Conservation (phyloP, 139 green algal genomes). For the Coccomyxa sp. region DNA sequence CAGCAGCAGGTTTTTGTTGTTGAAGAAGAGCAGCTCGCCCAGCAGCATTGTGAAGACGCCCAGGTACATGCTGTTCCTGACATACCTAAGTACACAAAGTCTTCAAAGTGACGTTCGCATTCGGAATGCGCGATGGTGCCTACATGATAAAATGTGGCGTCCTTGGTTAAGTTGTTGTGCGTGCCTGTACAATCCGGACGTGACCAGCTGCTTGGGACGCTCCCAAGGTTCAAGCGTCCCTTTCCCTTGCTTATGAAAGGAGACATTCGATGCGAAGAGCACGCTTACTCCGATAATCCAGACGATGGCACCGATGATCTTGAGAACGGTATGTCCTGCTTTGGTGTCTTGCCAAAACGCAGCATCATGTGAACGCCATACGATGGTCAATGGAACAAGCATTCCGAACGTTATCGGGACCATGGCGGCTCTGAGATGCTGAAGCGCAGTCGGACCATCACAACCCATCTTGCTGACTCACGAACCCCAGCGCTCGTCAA, state of each 20-base stretch:
- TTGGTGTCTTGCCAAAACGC: too few relatives aligned
- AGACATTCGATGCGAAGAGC: not conserved
- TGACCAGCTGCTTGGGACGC: not conserved
- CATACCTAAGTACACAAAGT: not conserved
- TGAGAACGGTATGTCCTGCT: too few relatives aligned
- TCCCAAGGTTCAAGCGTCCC: not conserved
- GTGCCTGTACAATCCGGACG: not conserved
- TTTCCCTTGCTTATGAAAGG: not conserved
- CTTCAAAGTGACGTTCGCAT: not conserved
- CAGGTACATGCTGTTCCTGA: not conserved
- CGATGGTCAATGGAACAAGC: too few relatives aligned
- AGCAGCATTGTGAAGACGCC: not conserved
- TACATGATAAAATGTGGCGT: not conserved
- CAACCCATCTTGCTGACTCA: too few relatives aligned
- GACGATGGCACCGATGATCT: not conserved
- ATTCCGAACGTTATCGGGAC: too few relatives aligned
- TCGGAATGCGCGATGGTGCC: not conserved
- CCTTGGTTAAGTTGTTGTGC: not conserved
- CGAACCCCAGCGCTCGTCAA: too few relatives aligned
- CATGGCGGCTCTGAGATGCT: too few relatives aligned
- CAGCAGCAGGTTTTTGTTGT: not conserved
- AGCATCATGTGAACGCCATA: too few relatives aligned
- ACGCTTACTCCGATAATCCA: not conserved
- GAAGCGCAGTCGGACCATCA: too few relatives aligned
- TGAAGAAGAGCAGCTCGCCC: not conserved